phyloP scores from a whole-genome alignment of 805 yeast genomes.

The Candida coquimbonensis region DNA sequence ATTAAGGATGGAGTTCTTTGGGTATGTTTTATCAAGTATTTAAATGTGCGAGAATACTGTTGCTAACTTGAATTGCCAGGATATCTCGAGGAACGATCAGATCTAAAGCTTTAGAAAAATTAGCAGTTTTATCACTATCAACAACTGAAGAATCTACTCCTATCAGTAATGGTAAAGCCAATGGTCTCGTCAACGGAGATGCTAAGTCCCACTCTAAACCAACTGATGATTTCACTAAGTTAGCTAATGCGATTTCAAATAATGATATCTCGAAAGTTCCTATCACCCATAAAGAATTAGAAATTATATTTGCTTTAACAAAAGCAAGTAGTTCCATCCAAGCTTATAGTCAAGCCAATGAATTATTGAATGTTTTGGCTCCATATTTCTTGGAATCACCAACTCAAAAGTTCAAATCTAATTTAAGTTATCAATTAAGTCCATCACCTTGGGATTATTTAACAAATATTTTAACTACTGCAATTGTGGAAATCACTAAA shows the following conservation, averaged over 20 bases:
- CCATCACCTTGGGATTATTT: conserved; percentile 35
- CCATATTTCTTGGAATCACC: conserved; percentile 46
- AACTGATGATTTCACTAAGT: conserved; percentile 16
- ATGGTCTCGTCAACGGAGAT: conserved; percentile 7
- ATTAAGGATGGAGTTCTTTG: conserved; percentile 4
- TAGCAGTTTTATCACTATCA: conserved; percentile 17
- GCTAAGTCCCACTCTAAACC: conserved; percentile 2
- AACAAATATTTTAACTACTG: conserved; percentile 28
- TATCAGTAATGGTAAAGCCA: neutral
- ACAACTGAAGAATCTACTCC: neutral
- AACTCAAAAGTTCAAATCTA: conserved; percentile 38
- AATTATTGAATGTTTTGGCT: conserved; percentile 34
- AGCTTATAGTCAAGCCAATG: conserved; percentile 31
- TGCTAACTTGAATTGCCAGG: conserved; percentile 5
- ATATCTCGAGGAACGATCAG: conserved; percentile 23
- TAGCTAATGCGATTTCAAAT: conserved; percentile 11
- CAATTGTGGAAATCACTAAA: conserved; percentile 21
- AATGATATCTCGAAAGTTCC: conserved; percentile 18
- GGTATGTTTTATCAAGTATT: neutral
- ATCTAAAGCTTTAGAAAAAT: conserved; percentile 20
- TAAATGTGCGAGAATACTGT: neutral
- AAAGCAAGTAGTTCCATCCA: conserved; percentile 28
- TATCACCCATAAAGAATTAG: conserved; percentile 43
- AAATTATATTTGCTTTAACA: conserved; percentile 43
- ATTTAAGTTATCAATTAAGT: conserved; percentile 26